These are phyloP conservation scores for Akanthomyces uredinophilus DNA, from an alignment of 2,329 filamentous ascomycete species.

Conservation along the genomic window DNA sequence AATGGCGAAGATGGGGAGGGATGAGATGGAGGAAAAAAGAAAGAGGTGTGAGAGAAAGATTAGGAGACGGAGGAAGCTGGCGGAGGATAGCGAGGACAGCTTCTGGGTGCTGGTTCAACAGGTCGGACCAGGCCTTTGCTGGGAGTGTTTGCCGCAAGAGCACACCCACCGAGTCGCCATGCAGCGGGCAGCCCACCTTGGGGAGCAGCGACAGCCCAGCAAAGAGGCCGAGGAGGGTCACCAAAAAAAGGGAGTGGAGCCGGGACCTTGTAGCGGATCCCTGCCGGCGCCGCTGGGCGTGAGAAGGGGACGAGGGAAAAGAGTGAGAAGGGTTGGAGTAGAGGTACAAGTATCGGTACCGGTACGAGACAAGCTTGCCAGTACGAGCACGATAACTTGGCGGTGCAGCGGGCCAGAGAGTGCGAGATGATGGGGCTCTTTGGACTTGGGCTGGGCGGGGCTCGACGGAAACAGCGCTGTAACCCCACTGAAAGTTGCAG, in stretches of 20 bases:
- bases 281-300: background rate
- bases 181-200: background rate
- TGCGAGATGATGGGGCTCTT: background rate
- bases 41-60: conserved; percentile 16
- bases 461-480: background rate
- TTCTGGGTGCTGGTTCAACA: conserved; percentile 13
- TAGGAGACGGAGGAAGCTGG: conserved; percentile 12
- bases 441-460: background rate
- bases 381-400: background rate
- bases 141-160: conserved; percentile 12
- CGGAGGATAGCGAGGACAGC: conserved; percentile 10
- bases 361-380: background rate
- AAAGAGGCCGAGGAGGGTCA: background rate
- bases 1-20: conserved; percentile 14
- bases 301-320: background rate
- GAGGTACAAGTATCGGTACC: background rate
- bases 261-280: conserved; percentile 9
- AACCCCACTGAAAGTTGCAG: background rate
- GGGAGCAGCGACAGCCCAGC: conserved; percentile 4
- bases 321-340: conserved; percentile 4
- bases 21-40: conserved; percentile 16
- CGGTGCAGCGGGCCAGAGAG: background rate
- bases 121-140: conserved; percentile 9
- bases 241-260: conserved; percentile 7
- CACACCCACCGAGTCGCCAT: background rate